phyloP scores from a whole-genome alignment of 768 basidiomycete genomes.

The Tulasnella sp. region DNA sequence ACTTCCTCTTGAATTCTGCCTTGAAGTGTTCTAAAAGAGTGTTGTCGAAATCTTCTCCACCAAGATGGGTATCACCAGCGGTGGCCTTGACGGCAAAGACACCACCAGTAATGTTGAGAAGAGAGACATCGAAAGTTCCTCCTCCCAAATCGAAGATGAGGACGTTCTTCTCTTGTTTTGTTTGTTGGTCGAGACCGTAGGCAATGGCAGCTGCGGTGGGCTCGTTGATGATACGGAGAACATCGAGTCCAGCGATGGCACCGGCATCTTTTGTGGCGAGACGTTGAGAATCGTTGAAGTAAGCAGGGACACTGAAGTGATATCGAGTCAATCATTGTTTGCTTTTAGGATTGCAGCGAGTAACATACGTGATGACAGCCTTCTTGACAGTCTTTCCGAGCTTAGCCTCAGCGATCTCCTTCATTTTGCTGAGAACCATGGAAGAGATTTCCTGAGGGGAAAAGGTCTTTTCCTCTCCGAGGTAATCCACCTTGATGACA shows the following conservation, averaged over 20 bases:
- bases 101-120: conserved; percentile 94
- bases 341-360: conserved; percentile 12
- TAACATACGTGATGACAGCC: conserved; percentile 88
- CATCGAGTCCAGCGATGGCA: conserved; percentile 93
- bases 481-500: conserved; percentile 90
- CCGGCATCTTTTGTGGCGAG: conserved; percentile 99
- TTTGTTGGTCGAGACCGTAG: conserved; percentile 88
- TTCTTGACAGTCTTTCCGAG: conserved; percentile 97
- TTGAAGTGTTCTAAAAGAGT: conserved; percentile 97
- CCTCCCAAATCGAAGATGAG: conserved; percentile 99
- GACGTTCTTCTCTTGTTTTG: conserved; percentile 91
- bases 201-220: conserved; percentile 99
- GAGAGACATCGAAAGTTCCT: conserved; percentile 99
- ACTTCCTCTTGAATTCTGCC: conserved; percentile 97
- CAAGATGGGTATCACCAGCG: conserved; percentile 97
- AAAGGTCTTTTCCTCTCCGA: conserved; percentile 89
- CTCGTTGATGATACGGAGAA: conserved; percentile 99
- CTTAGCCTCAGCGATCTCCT: conserved; percentile 98
- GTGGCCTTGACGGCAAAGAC: conserved; percentile 99
- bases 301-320: conserved; percentile 65
- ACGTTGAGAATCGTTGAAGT: conserved; percentile 99
- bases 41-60: conserved; percentile 99
- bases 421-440: conserved; percentile 99
- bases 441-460: conserved; percentile 99
- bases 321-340: not conserved